Percentiles rank a stretch among this genome's conserved stretches.
These are phyloP conservation scores for Populus hybrid DNA, from an alignment of 441 rosid genomes.

Conservation along the genomic window DNA sequence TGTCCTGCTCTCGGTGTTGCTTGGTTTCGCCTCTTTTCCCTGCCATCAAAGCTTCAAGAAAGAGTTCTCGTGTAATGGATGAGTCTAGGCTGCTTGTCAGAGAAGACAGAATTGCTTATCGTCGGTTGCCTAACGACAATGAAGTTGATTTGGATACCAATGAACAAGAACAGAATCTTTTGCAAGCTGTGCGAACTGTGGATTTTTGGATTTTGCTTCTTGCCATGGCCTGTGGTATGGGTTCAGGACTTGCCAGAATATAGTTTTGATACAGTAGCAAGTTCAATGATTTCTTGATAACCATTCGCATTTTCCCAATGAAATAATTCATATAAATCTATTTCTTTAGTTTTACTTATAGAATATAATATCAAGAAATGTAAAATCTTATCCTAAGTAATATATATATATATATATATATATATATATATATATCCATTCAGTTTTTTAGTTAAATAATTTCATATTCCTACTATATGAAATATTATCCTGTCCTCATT, in stretches of 20 bases:
- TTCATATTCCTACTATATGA: too few relatives aligned
- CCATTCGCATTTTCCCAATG: too few relatives aligned
- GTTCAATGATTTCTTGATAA: too few relatives aligned
- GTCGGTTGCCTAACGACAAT: conserved; percentile 20
- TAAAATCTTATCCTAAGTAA: too few relatives aligned
- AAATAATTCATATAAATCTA: too few relatives aligned
- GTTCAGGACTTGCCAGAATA: conserved; percentile 61
- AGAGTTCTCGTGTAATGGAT: conserved; percentile 17
- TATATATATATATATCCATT: too few relatives aligned
- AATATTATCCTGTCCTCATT: too few relatives aligned
- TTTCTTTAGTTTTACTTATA: too few relatives aligned
- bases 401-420: too few relatives aligned
- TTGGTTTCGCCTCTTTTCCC: conserved; percentile 51
- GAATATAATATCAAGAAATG: too few relatives aligned
- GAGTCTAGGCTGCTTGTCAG: conserved; percentile 13
- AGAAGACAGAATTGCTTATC: conserved; percentile 14
- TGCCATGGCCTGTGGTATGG: conserved; percentile 78
- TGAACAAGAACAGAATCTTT: conserved; percentile 36
- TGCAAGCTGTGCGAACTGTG: conserved; percentile 43
- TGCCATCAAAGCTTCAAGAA: conserved; percentile 38
- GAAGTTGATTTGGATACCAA: conserved; percentile 13
- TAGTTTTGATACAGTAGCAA: too few relatives aligned
- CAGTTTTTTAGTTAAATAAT: too few relatives aligned
- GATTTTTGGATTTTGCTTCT: conserved; percentile 66
- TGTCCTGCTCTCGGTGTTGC: conserved; percentile 41